Percentiles rank a stretch among this genome's conserved stretches.
Conservation (phyloP, 306 rosid species). For the Fragaria iinumae region DNA sequence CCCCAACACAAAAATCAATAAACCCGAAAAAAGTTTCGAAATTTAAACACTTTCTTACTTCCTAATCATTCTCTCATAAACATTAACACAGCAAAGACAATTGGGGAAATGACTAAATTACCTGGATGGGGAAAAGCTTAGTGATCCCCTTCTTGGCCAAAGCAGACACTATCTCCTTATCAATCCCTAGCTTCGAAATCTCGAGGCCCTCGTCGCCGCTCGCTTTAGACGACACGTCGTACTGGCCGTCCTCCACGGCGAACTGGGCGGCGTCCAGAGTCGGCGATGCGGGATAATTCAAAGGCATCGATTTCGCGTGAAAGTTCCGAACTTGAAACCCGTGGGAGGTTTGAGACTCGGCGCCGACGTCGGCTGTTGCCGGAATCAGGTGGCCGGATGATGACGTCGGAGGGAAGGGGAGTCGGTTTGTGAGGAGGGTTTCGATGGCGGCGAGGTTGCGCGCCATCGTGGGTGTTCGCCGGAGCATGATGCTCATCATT, state of each 20-base stretch:
- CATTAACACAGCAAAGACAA: neutral
- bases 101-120: constrained; percentile 8
- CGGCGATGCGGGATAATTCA: constrained; percentile 55
- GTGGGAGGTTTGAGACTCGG: constrained; percentile 3
- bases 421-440: constrained; percentile 6
- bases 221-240: constrained; percentile 44
- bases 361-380: neutral
- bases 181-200: constrained; percentile 69
- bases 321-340: constrained; percentile 38
- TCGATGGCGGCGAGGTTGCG: constrained; percentile 4
- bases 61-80: neutral
- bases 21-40: neutral
- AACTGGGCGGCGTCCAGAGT: constrained; percentile 31
- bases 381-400: neutral
- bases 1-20: constrained; percentile 5
- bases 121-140: constrained; percentile 96
- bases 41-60: neutral
- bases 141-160: constrained; percentile 72
- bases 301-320: constrained; percentile 46
- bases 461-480: neutral
- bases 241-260: constrained; percentile 49
- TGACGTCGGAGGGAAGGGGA: neutral
- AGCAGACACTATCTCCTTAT: constrained; percentile 74
- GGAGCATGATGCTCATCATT: constrained; percentile 14
- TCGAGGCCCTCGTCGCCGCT: constrained; percentile 62